Base-by-base conservation (phyloP, 495 filamentous ascomycete species). In the Neurospora sp. region DNA sequence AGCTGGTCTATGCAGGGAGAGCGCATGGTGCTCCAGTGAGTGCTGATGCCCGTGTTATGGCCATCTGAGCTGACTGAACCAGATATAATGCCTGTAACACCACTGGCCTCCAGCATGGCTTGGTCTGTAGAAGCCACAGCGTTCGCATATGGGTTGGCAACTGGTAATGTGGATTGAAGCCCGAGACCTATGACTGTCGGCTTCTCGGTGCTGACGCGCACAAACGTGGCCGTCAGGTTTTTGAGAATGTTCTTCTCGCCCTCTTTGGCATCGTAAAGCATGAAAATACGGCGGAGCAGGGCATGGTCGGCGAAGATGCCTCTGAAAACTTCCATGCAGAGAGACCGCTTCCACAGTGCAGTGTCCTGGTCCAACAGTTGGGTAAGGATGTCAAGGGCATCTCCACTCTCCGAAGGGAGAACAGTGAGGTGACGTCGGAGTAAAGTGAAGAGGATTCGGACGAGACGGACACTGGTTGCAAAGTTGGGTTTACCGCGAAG, bases 1-100 rank as follows among this genome's bases (percentile, higher is more conserved):
- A 98, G 88, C 69, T 97, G 91, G 72, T 99, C 96, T 46, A 98
- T 91, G 78, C 94, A 98, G 35, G 94, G 90, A 22, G 93, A 93
- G 71, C 93, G 86, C 76, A 96, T 88, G 27, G 91, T 86, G 83
- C 96, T 98, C 94, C 94, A 98, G 76, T 94, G 91, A 38, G 83
- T 88, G 80, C 93, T 97, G 76, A 99, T 93, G 7, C 93, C 96
- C 0, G 88, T 88, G 74, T 88, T 91, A 41, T 85, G 83, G 27
- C 90, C 89, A 44, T 87, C 88, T 5, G 88, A 84, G 14, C 87
- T 81, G n/a, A 93, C 91, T 39, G 91, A 87, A 53, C 91, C 88
- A 59, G 91, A 90, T 79, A 98, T 95, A 38, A 96, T 93, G 35
- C 96, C 96, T 31, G 93, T 89, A 61, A 97, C 89, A 12, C 93